Conservation (phyloP, 2,329 filamentous ascomycete genomes). For the Pseudocercospora fijiensis region DNA sequence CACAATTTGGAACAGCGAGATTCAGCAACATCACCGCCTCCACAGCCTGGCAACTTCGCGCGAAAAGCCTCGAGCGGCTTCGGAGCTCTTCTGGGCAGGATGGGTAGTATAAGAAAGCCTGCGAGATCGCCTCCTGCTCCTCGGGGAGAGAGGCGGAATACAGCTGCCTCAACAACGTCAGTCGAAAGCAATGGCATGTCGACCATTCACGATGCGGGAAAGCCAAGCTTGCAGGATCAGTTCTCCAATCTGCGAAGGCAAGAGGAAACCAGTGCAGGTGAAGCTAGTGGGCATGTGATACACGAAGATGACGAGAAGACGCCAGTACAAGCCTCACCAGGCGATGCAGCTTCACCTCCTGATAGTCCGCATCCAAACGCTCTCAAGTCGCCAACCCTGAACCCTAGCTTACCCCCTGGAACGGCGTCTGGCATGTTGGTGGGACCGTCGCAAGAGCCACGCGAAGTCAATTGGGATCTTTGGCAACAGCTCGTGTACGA, state of each 20-base stretch:
- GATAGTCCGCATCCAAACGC: slow-evolving; percentile 20
- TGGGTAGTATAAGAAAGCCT: slow-evolving; percentile 57
- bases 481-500: slow-evolving; percentile 97
- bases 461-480: slow-evolving; percentile 93
- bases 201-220: slow-evolving; percentile 31
- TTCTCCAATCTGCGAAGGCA: slow-evolving; percentile 49
- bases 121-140: slow-evolving; percentile 51
- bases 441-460: slow-evolving; percentile 68
- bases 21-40: slow-evolving; percentile 36
- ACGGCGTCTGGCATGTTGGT: slow-evolving; percentile 79
- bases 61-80: slow-evolving; percentile 87
- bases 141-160: slow-evolving; percentile 30
- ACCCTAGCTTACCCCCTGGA: slow-evolving; percentile 73
- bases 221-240: slow-evolving; percentile 48
- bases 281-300: slow-evolving; percentile 19
- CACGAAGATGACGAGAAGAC: slow-evolving; percentile 21
- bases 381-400: slow-evolving; percentile 61
- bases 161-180: slow-evolving; percentile 28
- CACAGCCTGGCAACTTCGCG: slow-evolving; percentile 41
- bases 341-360: slow-evolving; percentile 38
- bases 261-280: slow-evolving; percentile 42
- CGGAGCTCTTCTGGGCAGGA: slow-evolving; percentile 70
- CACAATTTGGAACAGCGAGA: slow-evolving; percentile 24
- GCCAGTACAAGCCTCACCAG: slow-evolving; percentile 34
- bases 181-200: slow-evolving; percentile 28